Conservation (phyloP, 495 filamentous ascomycete species). For the Alectoria sarmentosa region DNA sequence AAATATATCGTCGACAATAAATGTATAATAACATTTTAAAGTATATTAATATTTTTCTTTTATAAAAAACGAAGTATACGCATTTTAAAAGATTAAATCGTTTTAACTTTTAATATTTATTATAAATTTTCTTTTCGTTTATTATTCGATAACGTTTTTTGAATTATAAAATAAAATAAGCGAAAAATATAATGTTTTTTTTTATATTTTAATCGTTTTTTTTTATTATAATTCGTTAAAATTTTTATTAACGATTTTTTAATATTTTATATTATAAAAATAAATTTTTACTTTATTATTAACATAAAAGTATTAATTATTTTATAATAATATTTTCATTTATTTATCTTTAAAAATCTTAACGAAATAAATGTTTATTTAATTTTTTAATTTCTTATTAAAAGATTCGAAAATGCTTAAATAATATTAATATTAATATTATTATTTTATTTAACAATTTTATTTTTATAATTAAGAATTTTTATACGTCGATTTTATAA, state of each 20-base stretch:
- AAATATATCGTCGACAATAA: not conserved
- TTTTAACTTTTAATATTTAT: constrained; percentile 4
- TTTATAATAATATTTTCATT: constrained; percentile 1
- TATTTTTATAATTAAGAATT: not conserved
- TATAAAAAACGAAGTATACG: not conserved
- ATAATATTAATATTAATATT: not conserved
- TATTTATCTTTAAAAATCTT: not conserved
- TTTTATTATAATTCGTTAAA: not conserved
- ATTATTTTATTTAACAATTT: not conserved
- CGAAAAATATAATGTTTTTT: not conserved
- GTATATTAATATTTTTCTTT: not conserved
- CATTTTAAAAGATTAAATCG: constrained; percentile 2
- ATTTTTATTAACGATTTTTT: not conserved
- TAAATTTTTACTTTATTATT: not conserved
- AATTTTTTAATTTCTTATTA: not conserved
- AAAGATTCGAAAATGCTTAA: not conserved
- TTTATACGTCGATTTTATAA: not conserved
- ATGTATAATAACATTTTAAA: not conserved
- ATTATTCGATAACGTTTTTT: not conserved
- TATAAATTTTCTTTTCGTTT: not conserved
- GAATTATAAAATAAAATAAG: constrained; percentile 2
- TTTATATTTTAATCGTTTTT: not conserved
- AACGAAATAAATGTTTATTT: constrained; percentile 5
- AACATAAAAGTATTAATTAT: constrained; percentile 6
- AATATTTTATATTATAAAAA: not conserved